Evolutionary conservation across 1,284 basidiomycete genomes (phyloP).

Genomic region (Cutaneotrichosporon mucoides): DNA sequence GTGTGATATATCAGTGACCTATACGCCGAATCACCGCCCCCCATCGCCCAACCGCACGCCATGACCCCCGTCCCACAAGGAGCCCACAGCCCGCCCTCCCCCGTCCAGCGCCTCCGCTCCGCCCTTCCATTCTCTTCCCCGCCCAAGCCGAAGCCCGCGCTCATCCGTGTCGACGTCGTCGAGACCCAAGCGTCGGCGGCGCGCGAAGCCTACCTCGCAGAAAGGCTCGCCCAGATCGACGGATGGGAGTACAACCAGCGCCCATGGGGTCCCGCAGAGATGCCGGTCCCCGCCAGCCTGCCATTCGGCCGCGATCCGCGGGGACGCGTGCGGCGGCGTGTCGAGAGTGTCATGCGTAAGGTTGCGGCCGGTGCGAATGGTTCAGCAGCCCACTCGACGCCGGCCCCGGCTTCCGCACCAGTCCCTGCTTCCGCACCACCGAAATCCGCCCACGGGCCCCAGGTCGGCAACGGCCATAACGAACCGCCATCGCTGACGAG

Average conservation of each 20-base stretch:
- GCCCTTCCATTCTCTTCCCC: too few species aligned
- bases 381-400: not conserved
- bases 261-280: not conserved
- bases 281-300: conserved; percentile 1
- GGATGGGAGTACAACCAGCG: not conserved
- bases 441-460: too few species aligned
- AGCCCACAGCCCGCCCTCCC: too few species aligned
- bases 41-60: too few species aligned
- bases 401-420: not conserved
- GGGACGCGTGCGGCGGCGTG: not conserved
- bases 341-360: not conserved
- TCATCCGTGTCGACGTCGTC: not conserved
- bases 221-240: conserved; percentile 2
- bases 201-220: not conserved
- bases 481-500: too few species aligned
- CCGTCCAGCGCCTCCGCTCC: too few species aligned
- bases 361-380: not conserved
- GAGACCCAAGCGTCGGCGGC: not conserved
- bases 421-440: too few species aligned
- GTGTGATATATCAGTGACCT: too few species aligned
- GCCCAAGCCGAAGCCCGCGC: not conserved
- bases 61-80: too few species aligned
- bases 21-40: too few species aligned
- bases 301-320: not conserved
- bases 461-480: too few species aligned